Evolutionary conservation across 331 rosid species (phyloP), one percentile per base, ranked within the genome.

Genomic region (Pyracantha coccinea): DNA sequence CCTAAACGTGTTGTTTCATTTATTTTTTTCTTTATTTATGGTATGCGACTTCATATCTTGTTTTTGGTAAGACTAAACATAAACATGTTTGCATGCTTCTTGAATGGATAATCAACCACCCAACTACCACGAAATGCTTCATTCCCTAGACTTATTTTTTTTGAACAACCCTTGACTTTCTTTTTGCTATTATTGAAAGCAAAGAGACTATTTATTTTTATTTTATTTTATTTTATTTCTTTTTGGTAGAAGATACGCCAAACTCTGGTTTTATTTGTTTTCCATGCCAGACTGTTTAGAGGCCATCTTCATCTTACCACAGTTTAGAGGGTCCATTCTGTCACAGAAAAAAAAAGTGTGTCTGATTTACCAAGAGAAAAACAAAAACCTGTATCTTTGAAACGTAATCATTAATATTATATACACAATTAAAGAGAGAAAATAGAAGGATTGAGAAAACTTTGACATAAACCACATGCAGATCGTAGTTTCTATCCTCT

Each of bases 401-500:
- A 27, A 52, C 17, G 25, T 44, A 28, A 32, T 45, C 45, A 25
- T 12, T 23, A 57, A 28, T 59, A 47, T 47, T 59, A 4, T 15
- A 45, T 33, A 58, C 29, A 44, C 8, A 47, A 58, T 19, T 32
- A 0, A 55, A 31, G 58, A 59, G 29, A 64, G 0, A 52, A n/a
- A 50, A 1, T 2, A 9, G 4, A 31, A 3, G 7, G 17, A 60
- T 16, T 11, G 6, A 14, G 8, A 24, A 45, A 33, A 17, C 52
- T 17, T 19, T 66, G 17, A 45, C 68, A 72, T 19, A 52, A 66
- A 17, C 16, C 72, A 9, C 55, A 12, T 75, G 68, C 71, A 66
- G 71, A 71, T 76, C 82, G 31, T 72, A 31, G 33, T 65, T 25
- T 32, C 20, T 32, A 23, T 59, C 68, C 59, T 35, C 68, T 66